phyloP scores from a whole-genome alignment of 2,329 filamentous ascomycete genomes.

The Trichoderma breve region DNA sequence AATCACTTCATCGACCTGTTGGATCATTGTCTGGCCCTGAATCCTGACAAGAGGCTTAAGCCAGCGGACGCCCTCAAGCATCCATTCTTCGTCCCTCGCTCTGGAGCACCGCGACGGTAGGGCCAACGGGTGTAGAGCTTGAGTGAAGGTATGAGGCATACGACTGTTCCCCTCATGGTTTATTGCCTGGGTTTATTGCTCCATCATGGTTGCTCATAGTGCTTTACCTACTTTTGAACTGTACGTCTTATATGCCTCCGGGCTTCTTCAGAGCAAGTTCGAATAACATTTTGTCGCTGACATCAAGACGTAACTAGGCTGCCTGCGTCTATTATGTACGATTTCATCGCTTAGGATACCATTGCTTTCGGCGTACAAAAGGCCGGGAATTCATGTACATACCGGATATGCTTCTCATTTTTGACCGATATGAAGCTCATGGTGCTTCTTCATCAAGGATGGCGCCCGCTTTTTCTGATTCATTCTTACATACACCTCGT shows the following conservation, averaged over 20 bases:
- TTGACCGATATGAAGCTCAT: not conserved
- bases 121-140: not conserved
- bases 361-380: not conserved
- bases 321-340: not conserved
- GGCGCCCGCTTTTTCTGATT: not conserved
- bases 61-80: slow-evolving; percentile 84
- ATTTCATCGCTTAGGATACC: not conserved
- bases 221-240: not conserved
- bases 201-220: not conserved
- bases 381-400: not conserved
- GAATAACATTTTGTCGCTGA: not conserved
- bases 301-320: not conserved
- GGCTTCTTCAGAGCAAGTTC: not conserved
- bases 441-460: not conserved
- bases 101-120: slow-evolving; percentile 29
- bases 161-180: not conserved
- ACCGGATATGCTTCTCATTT: not conserved
- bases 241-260: not conserved
- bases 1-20: slow-evolving; percentile 82
- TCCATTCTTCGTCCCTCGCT: slow-evolving; percentile 67
- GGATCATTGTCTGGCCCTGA: slow-evolving; percentile 82
- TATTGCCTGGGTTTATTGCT: not conserved
- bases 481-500: not conserved
- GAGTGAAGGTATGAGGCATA: not conserved
- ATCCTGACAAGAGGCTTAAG: slow-evolving; percentile 88